Evolutionary conservation across 2,329 filamentous ascomycete genomes (phyloP), one percentile per base, ranked within the genome.

Genomic region (Talaromyces amestolkiae): DNA sequence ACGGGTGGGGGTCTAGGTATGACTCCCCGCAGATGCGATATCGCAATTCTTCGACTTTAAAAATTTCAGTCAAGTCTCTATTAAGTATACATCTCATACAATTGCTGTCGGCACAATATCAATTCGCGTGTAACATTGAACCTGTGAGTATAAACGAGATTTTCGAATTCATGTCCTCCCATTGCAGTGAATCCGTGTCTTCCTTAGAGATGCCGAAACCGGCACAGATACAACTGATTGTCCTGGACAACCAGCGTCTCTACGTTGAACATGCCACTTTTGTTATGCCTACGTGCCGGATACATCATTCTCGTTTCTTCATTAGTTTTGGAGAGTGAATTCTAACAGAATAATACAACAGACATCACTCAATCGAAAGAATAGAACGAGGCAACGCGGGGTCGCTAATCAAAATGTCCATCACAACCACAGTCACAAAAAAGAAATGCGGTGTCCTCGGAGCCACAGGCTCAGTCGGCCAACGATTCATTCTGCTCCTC

Each of bases 401-500:
- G 22, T 41, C 39, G 22, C n/a, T 19, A 1, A 41, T 45, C 56
- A 33, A 59, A 73, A 77, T 77, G 75, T 68, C 72, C 47, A 45
- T 70, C 27, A 70, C 72, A 67, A 45, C 71, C 31, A 69, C 72
- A 67, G 73, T 68, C 66, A 70, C 75, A 33, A 77, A 76, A 71
- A 78, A 77, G 74, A 78, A 78, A 72, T 78, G 76, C 72, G 76
- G 76, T 76, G 92, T 97, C 65, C 87, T 97, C 65, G 93, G 94
- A 72, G 92, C 90, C 79, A 98, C 94, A 37, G 95, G 95, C 75
- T 96, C 93, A 41, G 94, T 98, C 15, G 94, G 94, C 72, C 93
- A 97, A 81, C 89, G 95, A 74, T 98, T 98, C 79, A 95, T 98
- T 76, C 89, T 97, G 39, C 87, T 98, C 61, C 89, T 98, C 68